These are phyloP conservation scores for Neopestalotiopsis sp. DNA, from an alignment of 2,329 filamentous ascomycete genomes.

Conservation along the genomic window DNA sequence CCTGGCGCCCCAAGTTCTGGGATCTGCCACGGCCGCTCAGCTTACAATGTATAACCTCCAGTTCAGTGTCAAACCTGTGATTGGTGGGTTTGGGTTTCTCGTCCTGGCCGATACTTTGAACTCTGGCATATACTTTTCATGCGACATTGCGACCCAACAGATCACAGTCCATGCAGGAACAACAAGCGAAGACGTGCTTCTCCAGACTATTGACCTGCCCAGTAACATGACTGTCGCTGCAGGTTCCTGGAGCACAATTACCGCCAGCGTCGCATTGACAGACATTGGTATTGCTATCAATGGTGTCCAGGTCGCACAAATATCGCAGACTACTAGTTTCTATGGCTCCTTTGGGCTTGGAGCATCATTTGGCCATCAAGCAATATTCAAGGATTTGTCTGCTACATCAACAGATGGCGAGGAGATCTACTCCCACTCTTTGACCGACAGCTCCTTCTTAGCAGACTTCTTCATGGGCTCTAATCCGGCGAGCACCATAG, in stretches of 20 bases:
- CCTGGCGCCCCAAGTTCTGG: conserved; percentile 30
- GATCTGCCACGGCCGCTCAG: conserved; percentile 21
- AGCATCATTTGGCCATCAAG: conserved; percentile 34
- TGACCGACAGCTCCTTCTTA: conserved; percentile 34
- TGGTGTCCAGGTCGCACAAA: conserved; percentile 24
- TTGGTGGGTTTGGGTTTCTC: conserved; percentile 34
- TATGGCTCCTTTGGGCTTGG: conserved; percentile 38
- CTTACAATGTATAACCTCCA: conserved; percentile 29
- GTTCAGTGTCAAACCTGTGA: conserved; percentile 33
- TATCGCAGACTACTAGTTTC: conserved; percentile 33
- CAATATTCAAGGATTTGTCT: conserved; percentile 30
- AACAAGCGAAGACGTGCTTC: conserved; percentile 16
- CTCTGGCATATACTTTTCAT: conserved; percentile 34
- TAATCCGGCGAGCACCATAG: conserved; percentile 36
- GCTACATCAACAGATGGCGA: conserved; percentile 18
- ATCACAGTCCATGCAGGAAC: conserved; percentile 24
- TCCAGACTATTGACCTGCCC: conserved; percentile 7
- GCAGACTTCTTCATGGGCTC: conserved; percentile 40
- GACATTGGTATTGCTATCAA: conserved; percentile 27
- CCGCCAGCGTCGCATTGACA: conserved; percentile 24
- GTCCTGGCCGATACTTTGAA: conserved; percentile 37
- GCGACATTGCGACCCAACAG: conserved; percentile 22
- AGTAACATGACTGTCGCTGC: conserved; percentile 8
- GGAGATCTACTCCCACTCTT: conserved; percentile 28
- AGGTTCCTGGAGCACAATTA: conserved; percentile 22